These are phyloP conservation scores for Penicillium flavigenum DNA, from an alignment of 495 filamentous ascomycete species.

Conservation along the genomic window DNA sequence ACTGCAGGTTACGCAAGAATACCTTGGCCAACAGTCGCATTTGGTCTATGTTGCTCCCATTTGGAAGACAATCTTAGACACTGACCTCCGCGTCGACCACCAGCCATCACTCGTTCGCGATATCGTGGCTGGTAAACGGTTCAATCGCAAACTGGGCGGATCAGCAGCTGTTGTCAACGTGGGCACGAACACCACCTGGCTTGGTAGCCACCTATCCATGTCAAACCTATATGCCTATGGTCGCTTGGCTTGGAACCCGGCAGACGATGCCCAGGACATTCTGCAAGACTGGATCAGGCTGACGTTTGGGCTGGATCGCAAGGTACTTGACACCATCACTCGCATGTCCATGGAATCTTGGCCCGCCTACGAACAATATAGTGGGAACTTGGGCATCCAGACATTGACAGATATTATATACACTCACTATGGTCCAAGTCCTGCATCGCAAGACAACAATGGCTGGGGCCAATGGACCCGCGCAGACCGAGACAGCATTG, in stretches of 20 bases:
- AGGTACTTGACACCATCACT: conserved; percentile 57
- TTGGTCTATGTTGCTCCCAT: conserved; percentile 64
- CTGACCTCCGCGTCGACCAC: conserved; percentile 61
- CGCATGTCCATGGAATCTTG: conserved; percentile 67
- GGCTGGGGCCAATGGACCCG: conserved; percentile 74
- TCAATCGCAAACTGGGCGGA: conserved; percentile 57
- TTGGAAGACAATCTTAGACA: conserved; percentile 67
- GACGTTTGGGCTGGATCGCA: conserved; percentile 57
- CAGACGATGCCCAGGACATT: conserved; percentile 43
- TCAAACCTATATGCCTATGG: conserved; percentile 74
- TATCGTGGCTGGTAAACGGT: conserved; percentile 58
- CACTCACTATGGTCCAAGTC: conserved; percentile 67
- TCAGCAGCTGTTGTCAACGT: conserved; percentile 70
- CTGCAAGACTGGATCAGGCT: conserved; percentile 65
- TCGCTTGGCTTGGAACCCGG: conserved; percentile 61
- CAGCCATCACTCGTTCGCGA: conserved; percentile 53
- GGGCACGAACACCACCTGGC: conserved; percentile 65
- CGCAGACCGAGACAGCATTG: conserved; percentile 56
- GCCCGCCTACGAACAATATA: conserved; percentile 70
- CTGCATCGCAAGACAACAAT: conserved; percentile 65
- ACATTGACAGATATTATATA: conserved; percentile 67
- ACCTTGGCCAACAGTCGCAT: conserved; percentile 70
- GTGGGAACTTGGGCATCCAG: conserved; percentile 68
- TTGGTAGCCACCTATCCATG: conserved; percentile 66
- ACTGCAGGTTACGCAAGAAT: conserved; percentile 66